Evolutionary conservation across 2,329 filamentous ascomycete species (phyloP), one percentile per base, ranked within the genome.

Genomic region (Uncinocarpus reesii): DNA sequence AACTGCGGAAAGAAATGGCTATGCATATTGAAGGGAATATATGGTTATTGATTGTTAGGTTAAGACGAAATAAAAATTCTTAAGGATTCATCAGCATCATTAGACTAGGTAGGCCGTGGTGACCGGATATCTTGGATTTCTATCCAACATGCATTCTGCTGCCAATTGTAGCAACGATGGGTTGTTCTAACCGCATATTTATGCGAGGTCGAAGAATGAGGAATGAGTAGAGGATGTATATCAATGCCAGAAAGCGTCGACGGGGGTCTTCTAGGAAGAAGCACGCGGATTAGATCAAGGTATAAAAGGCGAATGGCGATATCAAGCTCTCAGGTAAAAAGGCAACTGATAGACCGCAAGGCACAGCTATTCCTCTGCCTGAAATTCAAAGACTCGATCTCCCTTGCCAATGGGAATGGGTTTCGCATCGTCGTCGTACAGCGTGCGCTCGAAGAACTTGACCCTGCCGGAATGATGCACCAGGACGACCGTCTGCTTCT

Each of bases 401-500:
- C 71, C 69, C 49, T 73, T 56, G 1, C 68, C 70, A 16, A 62
- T 58, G 2, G 67, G 63, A 8, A 78, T 63, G 2, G 70, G 64
- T 29, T 67, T 65, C 2, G 71, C 76, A 38, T 75, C 60, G 10
- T 69, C 63, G 56, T 80, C 76, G 57, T 72, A 80, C 16, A 83
- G 59, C 15, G 78, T 81, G 48, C 79, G 67, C 61, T 83, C 80
- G 28, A 81, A 69, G 56, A 77, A 83, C n/a, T 71, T 75, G 29
- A 80, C 71, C 46, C 71, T 69, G 1, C 77, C 77, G n/a, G 72
- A 57, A 24, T 65, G 63, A 55, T 73, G 67, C 16, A 80, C 77
- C 11, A 83, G 61, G 1, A 83, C 66, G 6, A 83, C 65, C 1
- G 76, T 79, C 59, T 83, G 79, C 61, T 79, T 79, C 58, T 80